Percentiles rank a stretch among this genome's conserved stretches.
Conservation (phyloP, 2,329 filamentous ascomycete species). For the Venturia oleaginea region DNA sequence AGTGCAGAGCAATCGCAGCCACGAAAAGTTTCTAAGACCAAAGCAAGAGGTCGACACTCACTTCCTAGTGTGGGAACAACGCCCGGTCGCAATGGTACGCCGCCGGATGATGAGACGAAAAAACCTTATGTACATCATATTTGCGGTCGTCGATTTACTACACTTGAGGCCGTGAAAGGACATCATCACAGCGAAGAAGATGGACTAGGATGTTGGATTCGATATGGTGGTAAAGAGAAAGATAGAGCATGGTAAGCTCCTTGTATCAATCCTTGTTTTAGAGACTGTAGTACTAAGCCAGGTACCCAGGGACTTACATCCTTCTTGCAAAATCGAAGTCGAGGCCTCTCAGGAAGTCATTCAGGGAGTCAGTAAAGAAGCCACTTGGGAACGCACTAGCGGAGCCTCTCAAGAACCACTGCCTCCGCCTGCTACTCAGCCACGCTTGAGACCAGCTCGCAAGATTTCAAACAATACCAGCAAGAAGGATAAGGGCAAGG, state of each 20-base stretch:
- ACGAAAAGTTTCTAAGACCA: neutral
- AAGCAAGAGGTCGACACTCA: neutral
- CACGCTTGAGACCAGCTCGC: neutral
- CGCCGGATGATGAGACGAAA: neutral
- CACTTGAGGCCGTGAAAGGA: neutral
- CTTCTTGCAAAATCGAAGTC: neutral
- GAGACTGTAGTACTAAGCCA: neutral
- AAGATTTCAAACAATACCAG: neutral
- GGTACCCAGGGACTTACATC: neutral
- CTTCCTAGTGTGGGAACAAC: neutral
- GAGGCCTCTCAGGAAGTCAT: neutral
- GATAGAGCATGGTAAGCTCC: neutral
- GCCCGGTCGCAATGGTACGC: neutral
- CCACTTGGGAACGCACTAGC: neutral
- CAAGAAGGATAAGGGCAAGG: neutral
- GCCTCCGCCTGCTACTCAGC: neutral
- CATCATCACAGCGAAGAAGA: neutral
- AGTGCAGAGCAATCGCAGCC: neutral
- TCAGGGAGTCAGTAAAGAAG: neutral
- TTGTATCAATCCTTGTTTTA: neutral
- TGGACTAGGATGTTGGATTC: neutral
- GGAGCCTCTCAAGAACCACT: neutral
- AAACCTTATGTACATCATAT: constrained; percentile 5
- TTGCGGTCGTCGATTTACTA: neutral
- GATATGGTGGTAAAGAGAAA: neutral